Percentiles rank a stretch among this genome's conserved stretches.
phyloP scores from a whole-genome alignment of 2,329 filamentous ascomycete species.

The Pyricularia sp. region DNA sequence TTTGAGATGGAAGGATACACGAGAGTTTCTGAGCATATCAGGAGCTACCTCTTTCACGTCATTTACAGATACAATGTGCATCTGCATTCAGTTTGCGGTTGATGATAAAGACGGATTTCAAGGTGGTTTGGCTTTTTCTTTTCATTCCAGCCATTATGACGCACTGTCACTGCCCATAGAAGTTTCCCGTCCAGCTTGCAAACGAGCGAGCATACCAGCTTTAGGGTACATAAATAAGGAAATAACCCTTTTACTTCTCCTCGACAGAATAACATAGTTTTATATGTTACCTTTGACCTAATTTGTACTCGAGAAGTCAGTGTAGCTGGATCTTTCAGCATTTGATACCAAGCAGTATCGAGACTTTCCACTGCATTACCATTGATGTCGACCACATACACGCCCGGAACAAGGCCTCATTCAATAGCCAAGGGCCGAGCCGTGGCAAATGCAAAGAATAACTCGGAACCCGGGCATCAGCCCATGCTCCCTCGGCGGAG shows the following conservation, averaged over 20 bases:
- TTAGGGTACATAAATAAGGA: neutral
- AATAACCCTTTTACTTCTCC: neutral
- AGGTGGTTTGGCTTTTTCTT: neutral
- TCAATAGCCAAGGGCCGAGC: too few species aligned
- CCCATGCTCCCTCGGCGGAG: too few species aligned
- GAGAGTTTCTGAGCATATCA: neutral
- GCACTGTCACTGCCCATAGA: neutral
- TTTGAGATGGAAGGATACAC: neutral
- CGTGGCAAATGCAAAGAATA: too few species aligned
- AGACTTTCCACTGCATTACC: too few species aligned
- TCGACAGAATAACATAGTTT: neutral
- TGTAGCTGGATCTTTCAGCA: too few species aligned
- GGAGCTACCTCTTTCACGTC: neutral
- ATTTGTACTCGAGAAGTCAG: too few species aligned
- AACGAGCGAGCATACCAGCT: neutral
- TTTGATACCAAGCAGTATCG: too few species aligned
- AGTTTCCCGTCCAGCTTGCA: neutral
- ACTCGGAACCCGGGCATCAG: too few species aligned
- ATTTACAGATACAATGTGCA: neutral
- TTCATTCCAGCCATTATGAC: neutral
- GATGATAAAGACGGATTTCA: neutral
- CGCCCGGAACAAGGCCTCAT: too few species aligned
- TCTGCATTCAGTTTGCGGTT: neutral
- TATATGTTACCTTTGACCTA: too few species aligned
- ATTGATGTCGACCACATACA: too few species aligned